phyloP scores from a whole-genome alignment of 164 flowering plant species.

The Nymphaea thermarum region DNA sequence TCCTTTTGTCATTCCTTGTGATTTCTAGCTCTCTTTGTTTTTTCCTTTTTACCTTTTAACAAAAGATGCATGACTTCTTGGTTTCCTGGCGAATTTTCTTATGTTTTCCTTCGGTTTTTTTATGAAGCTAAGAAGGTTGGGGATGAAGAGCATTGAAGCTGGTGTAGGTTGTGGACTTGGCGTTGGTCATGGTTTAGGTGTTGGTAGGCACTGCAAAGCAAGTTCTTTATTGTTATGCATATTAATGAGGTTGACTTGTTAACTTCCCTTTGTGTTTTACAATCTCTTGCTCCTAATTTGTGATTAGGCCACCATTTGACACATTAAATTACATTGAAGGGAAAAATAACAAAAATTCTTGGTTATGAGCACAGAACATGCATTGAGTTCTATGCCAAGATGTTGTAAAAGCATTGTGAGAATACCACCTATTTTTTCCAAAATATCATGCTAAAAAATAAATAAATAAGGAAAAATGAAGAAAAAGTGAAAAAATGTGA shows the following conservation, averaged over 20 bases:
- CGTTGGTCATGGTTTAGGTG: conserved; percentile 93
- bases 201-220: conserved; percentile 40
- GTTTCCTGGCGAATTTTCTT: neutral
- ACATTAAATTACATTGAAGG: too few species aligned
- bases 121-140: conserved; percentile 56
- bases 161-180: conserved; percentile 95
- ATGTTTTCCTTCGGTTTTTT: neutral
- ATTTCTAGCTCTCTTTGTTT: neutral
- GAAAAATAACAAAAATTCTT: too few species aligned
- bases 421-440: too few species aligned
- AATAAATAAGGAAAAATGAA: too few species aligned
- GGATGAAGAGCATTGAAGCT: conserved; percentile 70
- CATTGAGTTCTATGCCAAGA: too few species aligned
- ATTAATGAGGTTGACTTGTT: neutral
- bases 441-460: too few species aligned
- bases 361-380: too few species aligned
- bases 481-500: too few species aligned
- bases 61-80: neutral
- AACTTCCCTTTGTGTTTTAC: neutral
- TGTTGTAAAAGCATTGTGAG: too few species aligned
- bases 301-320: neutral
- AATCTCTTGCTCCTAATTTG: neutral
- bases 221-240: neutral
- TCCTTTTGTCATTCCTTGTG: neutral
- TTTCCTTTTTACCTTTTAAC: neutral